Evolutionary conservation across 805 yeast species (phyloP).

Genomic region (Yamadazyma kitorensis): DNA sequence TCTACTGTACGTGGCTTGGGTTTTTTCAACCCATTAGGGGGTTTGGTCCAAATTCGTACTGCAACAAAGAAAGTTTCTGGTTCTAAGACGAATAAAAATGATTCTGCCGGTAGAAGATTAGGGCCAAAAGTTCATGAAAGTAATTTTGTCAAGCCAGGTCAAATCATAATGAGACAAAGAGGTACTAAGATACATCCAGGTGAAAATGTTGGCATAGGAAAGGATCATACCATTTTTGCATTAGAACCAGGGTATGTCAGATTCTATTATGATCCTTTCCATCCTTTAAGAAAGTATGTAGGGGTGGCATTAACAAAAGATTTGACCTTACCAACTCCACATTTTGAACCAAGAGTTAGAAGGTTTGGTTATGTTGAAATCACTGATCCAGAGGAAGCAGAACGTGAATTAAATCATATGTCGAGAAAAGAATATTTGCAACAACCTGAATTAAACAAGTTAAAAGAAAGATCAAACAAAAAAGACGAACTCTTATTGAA

Average conservation of each 20-base stretch:
- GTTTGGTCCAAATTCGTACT: conserved; percentile 56
- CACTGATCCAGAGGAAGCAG: conserved; percentile 47
- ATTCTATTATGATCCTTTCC: conserved; percentile 92
- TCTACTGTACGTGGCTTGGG: not conserved
- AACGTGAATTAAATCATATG: conserved; percentile 57
- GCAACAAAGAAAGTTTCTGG: conserved; percentile 96
- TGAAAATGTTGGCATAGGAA: conserved; percentile 84
- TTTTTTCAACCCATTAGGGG: not conserved
- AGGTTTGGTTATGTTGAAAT: conserved; percentile 73
- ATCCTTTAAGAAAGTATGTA: conserved; percentile 84
- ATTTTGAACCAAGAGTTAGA: conserved; percentile 84
- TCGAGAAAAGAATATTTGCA: conserved; percentile 65
- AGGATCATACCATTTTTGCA: conserved; percentile 91
- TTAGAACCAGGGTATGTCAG: conserved; percentile 90
- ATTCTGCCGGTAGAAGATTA: conserved; percentile 90
- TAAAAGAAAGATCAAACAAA: conserved; percentile 38
- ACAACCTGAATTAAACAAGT: conserved; percentile 47
- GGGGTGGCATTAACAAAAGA: conserved; percentile 78
- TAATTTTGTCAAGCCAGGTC: conserved; percentile 71
- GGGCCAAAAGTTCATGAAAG: conserved; percentile 91
- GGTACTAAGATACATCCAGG: conserved; percentile 96
- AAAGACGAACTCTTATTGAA: conserved; percentile 24
- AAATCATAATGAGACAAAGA: conserved; percentile 88
- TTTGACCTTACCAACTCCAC: conserved; percentile 75
- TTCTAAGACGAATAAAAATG: conserved; percentile 89